Evolutionary conservation across 176 grass and related monocot species (phyloP), one percentile per base, ranked within the genome.

Genomic region (Oropetium thomaeum): DNA sequence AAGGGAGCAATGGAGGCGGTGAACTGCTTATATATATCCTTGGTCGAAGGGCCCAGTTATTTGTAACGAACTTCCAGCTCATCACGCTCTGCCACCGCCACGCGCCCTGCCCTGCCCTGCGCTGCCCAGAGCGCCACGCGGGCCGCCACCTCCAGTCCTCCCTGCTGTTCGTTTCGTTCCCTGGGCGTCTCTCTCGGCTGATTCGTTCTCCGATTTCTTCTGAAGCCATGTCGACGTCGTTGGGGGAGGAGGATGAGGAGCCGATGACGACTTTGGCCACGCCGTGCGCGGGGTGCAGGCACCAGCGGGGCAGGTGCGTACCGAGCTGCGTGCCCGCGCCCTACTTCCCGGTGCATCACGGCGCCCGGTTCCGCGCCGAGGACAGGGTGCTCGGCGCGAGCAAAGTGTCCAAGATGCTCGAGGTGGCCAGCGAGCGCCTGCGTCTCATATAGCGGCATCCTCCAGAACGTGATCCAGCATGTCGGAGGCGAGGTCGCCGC

Each of bases 361-460:
- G 0, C 22, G 38, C 15, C 35, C 4, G 39, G 22, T 73, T 73
- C 70, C 22, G 7, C 4, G 37, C 71, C 25, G 93, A 93, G 79
- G 88, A 93, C 85, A 87, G 89, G 82, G 88, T 97, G 85, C 93
- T 93, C 80, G 93, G 90, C 47, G 90, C 93, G 48, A 93, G 90
- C 83, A 97, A 93, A 77, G 85, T 93, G 33, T 87, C 93, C 63
- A 97, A 97, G 83, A 85, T 97, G 15, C 88, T 97, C n/a, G n/a
- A n/a, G n/a, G n/a, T n/a, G n/a, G n/a, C n/a, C n/a, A n/a, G n/a
- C n/a, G n/a, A n/a, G n/a, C n/a, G n/a, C n/a, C n/a, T n/a, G n/a
- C 49, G 49, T 52, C 20, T 52, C 49, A 5, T 22, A 2, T 20
- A 22, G n/a, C 49, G 2, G 2, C 20, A 5, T 74, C 71, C 71